Base-by-base conservation (phyloP, 345 rosid genomes). In the Populus tremula region DNA sequence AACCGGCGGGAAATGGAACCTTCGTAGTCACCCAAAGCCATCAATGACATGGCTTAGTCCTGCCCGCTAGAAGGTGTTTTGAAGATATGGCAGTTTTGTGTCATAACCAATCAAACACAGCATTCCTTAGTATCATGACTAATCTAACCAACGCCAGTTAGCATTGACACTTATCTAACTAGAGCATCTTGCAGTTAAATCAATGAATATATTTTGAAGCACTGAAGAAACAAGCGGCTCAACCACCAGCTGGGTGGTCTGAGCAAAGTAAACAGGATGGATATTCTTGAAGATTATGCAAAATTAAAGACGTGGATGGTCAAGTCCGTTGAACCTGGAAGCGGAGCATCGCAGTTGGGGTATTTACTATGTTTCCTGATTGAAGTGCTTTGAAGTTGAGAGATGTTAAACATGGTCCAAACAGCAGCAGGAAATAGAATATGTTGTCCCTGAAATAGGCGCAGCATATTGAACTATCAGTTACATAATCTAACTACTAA, bases 371-470 rank as follows among this genome's bases (percentile, higher is more conserved):
- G 69, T 50, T 53, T 35, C 74, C 8, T 12, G 29, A 17, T 33
- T 64, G 63, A 62, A 39, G 69, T 16, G 27, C 67, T 62, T 17
- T 33, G 13, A 23, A 16, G 18, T 47, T 47, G 17, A 54, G 63
- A 36, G 21, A 39, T 11, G 68, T 38, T 71, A 14, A 11, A 49
- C 43, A 5, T 12, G 50, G 66, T 59, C 33, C 53, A 33, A 36
- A 72, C 33, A 61, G 43, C 74, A 59, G 63, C 77, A 59, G 64
- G 35, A 43, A 77, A 76, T 43, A 47, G 39, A 50, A 45, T 59
- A 67, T 47, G 23, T 8, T 59, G 49, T 54, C 62, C 38, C 50
- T 66, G 77, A 73, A 36, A 69, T 39, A 33, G 53, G 23, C 50
- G 39, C 25, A 20, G 7, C 14, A 74, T 4, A 25, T 35, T 33